Percentiles rank a stretch among this genome's conserved stretches.
Evolutionary conservation across 2,329 filamentous ascomycete genomes (phyloP).

Genomic region (Botrytis sinoallii): DNA sequence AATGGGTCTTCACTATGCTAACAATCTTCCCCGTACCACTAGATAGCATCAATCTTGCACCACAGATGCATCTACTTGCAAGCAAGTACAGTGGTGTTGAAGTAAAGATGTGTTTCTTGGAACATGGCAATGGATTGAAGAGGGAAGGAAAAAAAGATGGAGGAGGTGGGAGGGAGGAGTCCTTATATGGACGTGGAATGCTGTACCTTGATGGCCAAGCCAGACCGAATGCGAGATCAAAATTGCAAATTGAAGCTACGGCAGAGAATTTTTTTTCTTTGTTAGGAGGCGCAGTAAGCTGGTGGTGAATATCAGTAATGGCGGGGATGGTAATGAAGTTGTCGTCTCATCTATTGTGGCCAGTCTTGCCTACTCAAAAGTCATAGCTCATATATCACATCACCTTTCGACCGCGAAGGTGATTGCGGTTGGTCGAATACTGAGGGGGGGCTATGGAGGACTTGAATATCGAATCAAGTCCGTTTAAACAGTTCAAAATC

Average conservation of each 20-base stretch:
- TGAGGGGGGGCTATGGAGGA: neutral
- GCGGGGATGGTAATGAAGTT: neutral
- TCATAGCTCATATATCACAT: neutral
- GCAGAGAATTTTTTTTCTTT: neutral
- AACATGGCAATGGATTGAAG: neutral
- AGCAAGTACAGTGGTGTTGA: neutral
- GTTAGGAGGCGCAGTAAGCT: neutral
- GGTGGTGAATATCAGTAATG: neutral
- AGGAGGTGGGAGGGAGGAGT: too few relatives aligned
- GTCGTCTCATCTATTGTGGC: neutral
- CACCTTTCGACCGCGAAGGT: too few relatives aligned
- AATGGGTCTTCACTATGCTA: neutral
- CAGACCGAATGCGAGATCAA: neutral
- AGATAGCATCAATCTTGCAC: neutral
- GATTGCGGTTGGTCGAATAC: neutral
- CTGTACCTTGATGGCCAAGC: neutral
- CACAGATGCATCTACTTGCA: neutral
- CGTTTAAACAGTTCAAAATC: neutral
- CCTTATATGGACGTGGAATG: neutral
- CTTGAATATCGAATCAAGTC: too few relatives aligned
- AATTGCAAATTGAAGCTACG: neutral
- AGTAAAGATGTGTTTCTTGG: neutral
- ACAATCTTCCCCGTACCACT: neutral
- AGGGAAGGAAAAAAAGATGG: neutral
- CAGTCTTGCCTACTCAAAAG: too few relatives aligned